Conservation (phyloP, 2,329 filamentous ascomycete species). For the Clarireedia monteithiana region DNA sequence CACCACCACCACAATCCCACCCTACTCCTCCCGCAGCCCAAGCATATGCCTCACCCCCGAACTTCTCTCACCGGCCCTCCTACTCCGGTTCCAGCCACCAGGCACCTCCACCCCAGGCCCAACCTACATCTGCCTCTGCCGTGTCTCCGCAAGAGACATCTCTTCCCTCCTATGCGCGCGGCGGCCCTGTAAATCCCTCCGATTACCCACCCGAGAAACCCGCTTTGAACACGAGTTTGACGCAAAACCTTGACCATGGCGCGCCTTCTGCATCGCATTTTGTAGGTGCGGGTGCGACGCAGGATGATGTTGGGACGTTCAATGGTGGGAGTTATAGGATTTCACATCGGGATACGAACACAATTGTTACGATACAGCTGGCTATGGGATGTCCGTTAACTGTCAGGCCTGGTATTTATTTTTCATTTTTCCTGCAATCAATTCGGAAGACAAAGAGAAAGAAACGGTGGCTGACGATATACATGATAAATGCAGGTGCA, state of each 20-base stretch:
- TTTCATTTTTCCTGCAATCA: background rate
- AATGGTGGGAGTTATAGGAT: slow-evolving; percentile 93
- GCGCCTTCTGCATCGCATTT: slow-evolving; percentile 45
- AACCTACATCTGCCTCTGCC: slow-evolving; percentile 1
- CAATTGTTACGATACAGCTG: slow-evolving; percentile 79
- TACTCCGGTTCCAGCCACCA: slow-evolving; percentile 16
- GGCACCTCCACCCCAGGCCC: slow-evolving; percentile 7
- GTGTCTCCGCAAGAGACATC: slow-evolving; percentile 19
- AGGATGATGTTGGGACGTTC: slow-evolving; percentile 91
- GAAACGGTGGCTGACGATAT: background rate
- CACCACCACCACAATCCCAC: slow-evolving; percentile 26
- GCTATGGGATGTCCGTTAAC: slow-evolving; percentile 80
- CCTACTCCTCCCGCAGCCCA: slow-evolving; percentile 14
- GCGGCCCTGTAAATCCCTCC: background rate
- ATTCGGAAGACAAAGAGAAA: background rate
- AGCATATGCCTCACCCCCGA: slow-evolving; percentile 16
- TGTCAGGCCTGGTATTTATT: slow-evolving; percentile 60
- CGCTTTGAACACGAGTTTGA: slow-evolving; percentile 25
- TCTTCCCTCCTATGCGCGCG: slow-evolving; percentile 13
- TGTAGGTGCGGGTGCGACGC: slow-evolving; percentile 50
- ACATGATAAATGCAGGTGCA: slow-evolving; percentile 42
- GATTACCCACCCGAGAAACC: slow-evolving; percentile 25
- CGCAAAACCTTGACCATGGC: slow-evolving; percentile 32
- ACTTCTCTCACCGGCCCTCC: slow-evolving; percentile 29
- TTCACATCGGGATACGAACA: slow-evolving; percentile 86